Evolutionary conservation across 1,139 yeast genomes (phyloP), one percentile per base, ranked within the genome.

Genomic region (Lodderomyces orthopsilosis): DNA sequence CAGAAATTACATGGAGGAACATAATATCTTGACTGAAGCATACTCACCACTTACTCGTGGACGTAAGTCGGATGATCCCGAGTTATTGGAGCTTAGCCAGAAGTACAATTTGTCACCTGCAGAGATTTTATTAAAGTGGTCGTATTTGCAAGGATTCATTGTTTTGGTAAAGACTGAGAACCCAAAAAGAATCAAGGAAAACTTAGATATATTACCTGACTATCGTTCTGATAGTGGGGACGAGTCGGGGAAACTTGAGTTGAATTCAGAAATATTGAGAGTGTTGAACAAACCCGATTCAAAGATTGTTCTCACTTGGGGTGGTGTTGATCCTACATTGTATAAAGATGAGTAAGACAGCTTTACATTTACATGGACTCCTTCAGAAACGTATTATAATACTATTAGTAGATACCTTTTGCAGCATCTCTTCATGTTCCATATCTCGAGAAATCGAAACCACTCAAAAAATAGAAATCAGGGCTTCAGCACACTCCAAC

Each of bases 11-110:
- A 62, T 68, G 50, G 56, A 64, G 27, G 46, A 63, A 33, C 54
- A 74, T 27, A 68, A 63, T 19, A 71, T 85, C 28, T 61, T 71
- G 6, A 74, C 80, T 7, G 85, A 84, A 58, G 90, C 93, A 0
- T 86, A 77, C 61, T 78, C 87, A 4, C 85, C 95, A 12, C 68
- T 84, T 55, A 81, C 87, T 1, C 82, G 79, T 46, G 85, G 89
- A 5, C 58, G 62, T 42, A 75, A 78, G 53, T 57, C 81, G 19
- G 61, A 70, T 42, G 84, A 81, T 51, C 77, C 81, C 4, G 73
- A 66, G 38, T 54, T 82, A 44, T 52, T 61, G 36, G 59, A 48
- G 10, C 57, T 65, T 51, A 57, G 57, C 41, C 46, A 58, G 42
- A 58, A 61, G 46, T 63, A 46, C 46, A 51, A 52, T 4, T 45